Percentiles rank a stretch among this genome's conserved stretches.
Evolutionary conservation across 225 moss, liverwort and hornwort species (phyloP).

Genomic region (Rhytidiadelphus loreus): DNA sequence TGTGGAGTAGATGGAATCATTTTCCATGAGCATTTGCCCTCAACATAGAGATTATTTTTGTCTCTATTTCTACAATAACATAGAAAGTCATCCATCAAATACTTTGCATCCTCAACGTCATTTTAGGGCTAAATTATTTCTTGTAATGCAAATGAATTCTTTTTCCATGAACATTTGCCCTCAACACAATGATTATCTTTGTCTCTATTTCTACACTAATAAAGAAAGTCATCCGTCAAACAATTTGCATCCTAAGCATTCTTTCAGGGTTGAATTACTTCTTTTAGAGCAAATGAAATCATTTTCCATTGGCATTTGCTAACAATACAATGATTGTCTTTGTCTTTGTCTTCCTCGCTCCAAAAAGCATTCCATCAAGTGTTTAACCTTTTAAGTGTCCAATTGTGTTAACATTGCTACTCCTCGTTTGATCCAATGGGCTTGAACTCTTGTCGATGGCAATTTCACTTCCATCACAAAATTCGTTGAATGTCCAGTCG

Average conservation of each 20-base stretch:
- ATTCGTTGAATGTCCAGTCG: slow-evolving; percentile 84
- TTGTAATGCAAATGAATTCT: rapidly evolving
- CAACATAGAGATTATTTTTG: neutral
- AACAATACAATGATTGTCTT: neutral
- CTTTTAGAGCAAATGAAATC: rapidly evolving
- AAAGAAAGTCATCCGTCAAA: rapidly evolving
- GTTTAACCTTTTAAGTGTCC: neutral
- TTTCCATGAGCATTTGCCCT: neutral
- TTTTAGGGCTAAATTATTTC: neutral
- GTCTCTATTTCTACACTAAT: too few species aligned
- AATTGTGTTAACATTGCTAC: slow-evolving; percentile 80
- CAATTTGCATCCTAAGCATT: rapidly evolving
- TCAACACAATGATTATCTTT: rapidly evolving
- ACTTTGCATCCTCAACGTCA: rapidly evolving
- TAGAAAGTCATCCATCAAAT: rapidly evolving
- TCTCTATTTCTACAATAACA: neutral
- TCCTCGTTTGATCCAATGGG: slow-evolving; percentile 79
- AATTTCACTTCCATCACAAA: slow-evolving; percentile 88
- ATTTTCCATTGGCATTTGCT: neutral
- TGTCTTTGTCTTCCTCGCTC: neutral
- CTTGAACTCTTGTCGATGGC: slow-evolving; percentile 36
- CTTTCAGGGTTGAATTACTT: neutral
- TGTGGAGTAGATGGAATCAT: neutral
- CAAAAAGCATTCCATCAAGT: neutral
- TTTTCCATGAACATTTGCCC: neutral